A percentile compares a stretch with the other conserved stretches of the same genome.
Conservation (phyloP, 176 grass and related monocot species). For the Raddia guianensis region DNA sequence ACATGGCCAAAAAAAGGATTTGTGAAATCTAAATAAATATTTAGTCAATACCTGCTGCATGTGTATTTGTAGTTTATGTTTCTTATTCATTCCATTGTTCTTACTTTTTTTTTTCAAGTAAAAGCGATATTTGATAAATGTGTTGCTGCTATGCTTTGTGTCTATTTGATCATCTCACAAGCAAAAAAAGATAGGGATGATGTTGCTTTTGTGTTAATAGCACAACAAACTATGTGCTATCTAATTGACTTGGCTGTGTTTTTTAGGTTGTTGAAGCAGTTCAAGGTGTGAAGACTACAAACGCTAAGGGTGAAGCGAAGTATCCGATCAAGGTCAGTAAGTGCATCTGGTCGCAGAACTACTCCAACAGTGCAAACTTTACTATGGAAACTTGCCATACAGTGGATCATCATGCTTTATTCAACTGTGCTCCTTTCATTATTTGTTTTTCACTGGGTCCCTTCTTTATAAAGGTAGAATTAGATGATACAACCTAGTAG, state of each 20-base stretch:
- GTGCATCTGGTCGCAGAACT: not conserved
- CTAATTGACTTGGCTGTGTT: conserved; percentile 14
- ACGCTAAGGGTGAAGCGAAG: conserved; percentile 75
- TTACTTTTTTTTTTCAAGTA: not conserved
- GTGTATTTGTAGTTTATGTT: not conserved
- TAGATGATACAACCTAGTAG: not conserved
- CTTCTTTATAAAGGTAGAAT: not conserved
- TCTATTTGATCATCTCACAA: not conserved
- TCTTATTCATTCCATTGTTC: no score
- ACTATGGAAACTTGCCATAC: not conserved
- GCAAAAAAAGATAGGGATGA: not conserved
- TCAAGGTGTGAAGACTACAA: conserved; percentile 91
- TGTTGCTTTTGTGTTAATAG: not conserved
- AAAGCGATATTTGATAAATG: conserved; percentile 1
- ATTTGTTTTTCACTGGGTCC: not conserved
- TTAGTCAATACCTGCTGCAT: not conserved
- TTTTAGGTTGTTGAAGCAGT: conserved; percentile 91
- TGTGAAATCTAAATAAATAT: not conserved
- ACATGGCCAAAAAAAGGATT: not conserved
- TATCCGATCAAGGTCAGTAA: conserved; percentile 92
- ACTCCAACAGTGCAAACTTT: not conserved
- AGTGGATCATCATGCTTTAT: not conserved
- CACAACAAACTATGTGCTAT: conserved; percentile 2
- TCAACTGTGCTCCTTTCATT: not conserved
- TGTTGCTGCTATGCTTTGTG: not conserved